phyloP scores from a whole-genome alignment of 495 filamentous ascomycete species.

The Lindgomyces ingoldianus region DNA sequence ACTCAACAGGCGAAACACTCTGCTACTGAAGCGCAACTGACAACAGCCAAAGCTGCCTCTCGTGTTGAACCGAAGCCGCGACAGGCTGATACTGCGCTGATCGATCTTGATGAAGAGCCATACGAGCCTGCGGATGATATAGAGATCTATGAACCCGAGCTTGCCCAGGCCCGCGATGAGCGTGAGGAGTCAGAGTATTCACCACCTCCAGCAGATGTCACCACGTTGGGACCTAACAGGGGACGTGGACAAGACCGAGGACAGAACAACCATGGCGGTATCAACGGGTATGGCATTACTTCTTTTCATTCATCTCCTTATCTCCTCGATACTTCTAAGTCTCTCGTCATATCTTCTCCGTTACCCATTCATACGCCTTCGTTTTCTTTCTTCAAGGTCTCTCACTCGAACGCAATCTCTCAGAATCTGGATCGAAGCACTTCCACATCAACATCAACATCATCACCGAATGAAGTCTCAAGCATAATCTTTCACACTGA shows the following conservation, averaged over 20 bases:
- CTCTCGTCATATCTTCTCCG: neutral
- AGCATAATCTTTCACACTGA: too few relatives aligned
- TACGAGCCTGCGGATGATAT: constrained; percentile 38
- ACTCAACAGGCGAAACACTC: constrained; percentile 18
- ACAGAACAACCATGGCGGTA: constrained; percentile 5
- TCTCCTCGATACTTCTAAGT: neutral
- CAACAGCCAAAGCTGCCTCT: neutral
- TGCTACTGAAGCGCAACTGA: constrained; percentile 22
- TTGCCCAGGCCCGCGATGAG: constrained; percentile 22
- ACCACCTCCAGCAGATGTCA: constrained; percentile 32
- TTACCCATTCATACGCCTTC: too few relatives aligned
- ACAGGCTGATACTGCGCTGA: constrained; percentile 15
- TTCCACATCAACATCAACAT: too few relatives aligned
- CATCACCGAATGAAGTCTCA: too few relatives aligned
- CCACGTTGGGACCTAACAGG: neutral
- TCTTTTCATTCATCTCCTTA: constrained; percentile 8
- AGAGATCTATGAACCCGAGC: constrained; percentile 31
- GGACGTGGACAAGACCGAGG: constrained; percentile 10
- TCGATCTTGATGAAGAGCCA: constrained; percentile 32
- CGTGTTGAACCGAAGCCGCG: neutral
- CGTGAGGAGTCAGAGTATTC: constrained; percentile 38
- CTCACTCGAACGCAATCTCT: too few relatives aligned
- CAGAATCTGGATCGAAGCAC: too few relatives aligned
- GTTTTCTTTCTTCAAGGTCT: neutral
- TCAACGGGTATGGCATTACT: constrained; percentile 27